phyloP scores from a whole-genome alignment of 202 grass and related monocot species.

The Miscanthus sacchariflorus region DNA sequence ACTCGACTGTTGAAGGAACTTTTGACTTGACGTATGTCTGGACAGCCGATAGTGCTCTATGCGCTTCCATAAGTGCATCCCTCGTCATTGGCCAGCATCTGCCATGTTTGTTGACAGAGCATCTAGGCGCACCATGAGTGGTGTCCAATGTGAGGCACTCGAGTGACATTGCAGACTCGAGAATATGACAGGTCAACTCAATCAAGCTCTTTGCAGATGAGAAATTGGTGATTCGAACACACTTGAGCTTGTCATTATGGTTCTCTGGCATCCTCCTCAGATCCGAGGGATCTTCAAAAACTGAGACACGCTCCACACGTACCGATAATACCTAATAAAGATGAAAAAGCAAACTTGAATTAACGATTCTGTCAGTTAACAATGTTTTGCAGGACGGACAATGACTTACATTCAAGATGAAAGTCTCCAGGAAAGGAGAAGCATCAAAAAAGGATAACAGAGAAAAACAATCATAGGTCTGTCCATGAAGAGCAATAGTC shows the following conservation, averaged over 20 bases:
- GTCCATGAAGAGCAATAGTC: background rate
- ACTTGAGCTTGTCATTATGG: background rate
- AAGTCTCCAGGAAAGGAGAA: background rate
- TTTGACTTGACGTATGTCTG: background rate
- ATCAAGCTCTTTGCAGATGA: background rate
- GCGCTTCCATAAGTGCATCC: background rate
- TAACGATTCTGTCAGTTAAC: background rate
- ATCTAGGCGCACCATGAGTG: background rate
- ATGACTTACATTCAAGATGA: background rate
- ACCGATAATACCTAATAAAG: background rate
- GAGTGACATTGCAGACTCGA: background rate
- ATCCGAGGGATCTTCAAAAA: background rate
- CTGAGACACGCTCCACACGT: background rate
- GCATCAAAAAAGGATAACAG: background rate
- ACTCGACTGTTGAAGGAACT: background rate
- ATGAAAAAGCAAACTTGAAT: background rate
- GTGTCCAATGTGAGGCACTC: slow-evolving; percentile 1
- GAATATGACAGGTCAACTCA: background rate
- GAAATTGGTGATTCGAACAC: background rate
- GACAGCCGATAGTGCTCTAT: background rate
- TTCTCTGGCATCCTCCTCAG: background rate
- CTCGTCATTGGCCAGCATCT: background rate
- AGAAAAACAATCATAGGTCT: background rate
- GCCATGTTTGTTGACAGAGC: background rate
- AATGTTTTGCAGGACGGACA: background rate